Base-by-base conservation (phyloP, 2,329 filamentous ascomycete species). In the Sporothrix mexicana region DNA sequence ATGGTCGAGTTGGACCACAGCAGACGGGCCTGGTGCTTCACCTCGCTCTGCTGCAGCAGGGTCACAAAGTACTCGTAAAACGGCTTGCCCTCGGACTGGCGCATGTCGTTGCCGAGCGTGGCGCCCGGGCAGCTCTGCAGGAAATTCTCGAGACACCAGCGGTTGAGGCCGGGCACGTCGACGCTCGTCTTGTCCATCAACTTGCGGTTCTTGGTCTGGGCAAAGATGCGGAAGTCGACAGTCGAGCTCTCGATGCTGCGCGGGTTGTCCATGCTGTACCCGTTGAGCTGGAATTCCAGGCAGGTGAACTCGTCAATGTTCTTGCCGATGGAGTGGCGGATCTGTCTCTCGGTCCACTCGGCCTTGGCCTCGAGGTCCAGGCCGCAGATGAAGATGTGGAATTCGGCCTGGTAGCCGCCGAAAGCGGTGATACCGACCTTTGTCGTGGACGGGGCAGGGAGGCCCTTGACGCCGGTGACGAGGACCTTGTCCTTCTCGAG, bases 201-300 rank as follows among this genome's bases (percentile, higher is more conserved):
- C 12, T 76, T 78, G 4, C 79, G 79, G 43, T 79, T 77, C 72
- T 75, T 78, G n/a, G 83, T 83, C 75, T 87, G 81, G 0, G 79
- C 79, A 73, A 80, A 80, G 71, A 79, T 76, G 41, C 81, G 78
- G 72, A 82, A 77, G 75, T 82, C 80, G 30, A 82, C 79, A 0
- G 80, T 82, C 15, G 80, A 78, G 9, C 77, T 76, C 64, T 80
- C 79, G 72, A 81, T 79, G 73, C 78, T 79, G 64, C 69, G 74
- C 2, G 80, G 74, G 69, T 82, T 76, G n/a, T 76, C 69, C 1
- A 76, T 74, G 2, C 74, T 77, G 8, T 74, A 75, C 9, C 80
- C 80, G 62, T 78, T 79, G 15, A 77, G 75, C 59, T 77, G 77
- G 75, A 82, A 81, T 8, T 74, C 70, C 72, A 79, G 77, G 57